Percentiles rank a stretch among this genome's conserved stretches.
phyloP scores from a whole-genome alignment of 768 basidiomycete species.

The Auriculariales sp. region DNA sequence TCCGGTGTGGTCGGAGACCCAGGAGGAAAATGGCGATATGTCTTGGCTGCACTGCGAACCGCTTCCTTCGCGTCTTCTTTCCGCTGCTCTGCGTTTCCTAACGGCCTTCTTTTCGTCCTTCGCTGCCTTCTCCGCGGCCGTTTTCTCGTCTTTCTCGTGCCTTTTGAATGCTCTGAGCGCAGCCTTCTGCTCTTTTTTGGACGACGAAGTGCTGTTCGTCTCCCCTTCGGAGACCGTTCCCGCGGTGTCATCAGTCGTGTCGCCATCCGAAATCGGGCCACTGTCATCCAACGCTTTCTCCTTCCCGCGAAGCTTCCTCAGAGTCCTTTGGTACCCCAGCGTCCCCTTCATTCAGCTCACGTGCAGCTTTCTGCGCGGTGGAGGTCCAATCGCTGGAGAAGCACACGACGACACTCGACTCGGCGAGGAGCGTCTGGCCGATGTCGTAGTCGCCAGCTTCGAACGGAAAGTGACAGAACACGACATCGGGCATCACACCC shows the following conservation, averaged over 20 bases:
- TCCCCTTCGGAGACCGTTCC: background rate
- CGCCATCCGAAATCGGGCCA: too few relatives aligned
- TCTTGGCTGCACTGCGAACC: slow-evolving; percentile 21
- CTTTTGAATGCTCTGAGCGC: background rate
- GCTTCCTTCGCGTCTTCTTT: slow-evolving; percentile 1
- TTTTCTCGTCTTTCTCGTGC: background rate
- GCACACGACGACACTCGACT: background rate
- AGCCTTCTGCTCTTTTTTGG: background rate
- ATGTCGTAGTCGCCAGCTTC: slow-evolving; percentile 46
- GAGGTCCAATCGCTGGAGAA: background rate
- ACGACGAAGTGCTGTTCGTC: too few relatives aligned
- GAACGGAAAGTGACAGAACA: slow-evolving; percentile 55
- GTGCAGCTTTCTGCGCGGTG: background rate
- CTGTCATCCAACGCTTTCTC: background rate
- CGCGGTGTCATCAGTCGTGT: background rate
- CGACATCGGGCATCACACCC: slow-evolving; percentile 46
- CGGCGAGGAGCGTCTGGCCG: slow-evolving; percentile 26
- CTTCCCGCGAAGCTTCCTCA: background rate
- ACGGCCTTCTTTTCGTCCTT: slow-evolving; percentile 1
- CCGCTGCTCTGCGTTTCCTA: background rate
- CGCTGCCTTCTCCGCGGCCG: too few relatives aligned
- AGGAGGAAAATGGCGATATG: slow-evolving; percentile 42
- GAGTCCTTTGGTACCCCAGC: background rate
- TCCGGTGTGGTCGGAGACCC: slow-evolving; percentile 46
- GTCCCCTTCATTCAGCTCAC: background rate